Conservation (phyloP, 495 filamentous ascomycete genomes). For the Astrothelium macrocarpum region DNA sequence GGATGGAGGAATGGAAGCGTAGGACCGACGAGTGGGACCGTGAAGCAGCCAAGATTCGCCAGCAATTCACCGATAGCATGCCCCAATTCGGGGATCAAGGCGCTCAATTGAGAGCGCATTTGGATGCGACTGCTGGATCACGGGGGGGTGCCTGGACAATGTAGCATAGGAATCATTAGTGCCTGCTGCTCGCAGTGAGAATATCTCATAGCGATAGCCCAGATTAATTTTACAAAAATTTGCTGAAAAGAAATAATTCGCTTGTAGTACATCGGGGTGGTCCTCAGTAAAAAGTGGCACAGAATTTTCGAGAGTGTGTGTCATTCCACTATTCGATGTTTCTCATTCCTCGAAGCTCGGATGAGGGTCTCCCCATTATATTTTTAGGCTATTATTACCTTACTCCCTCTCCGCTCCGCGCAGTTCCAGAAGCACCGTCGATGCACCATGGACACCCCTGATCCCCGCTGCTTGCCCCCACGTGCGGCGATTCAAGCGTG, state of each 20-base stretch:
- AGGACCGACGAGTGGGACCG: conserved; percentile 60
- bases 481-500: not conserved
- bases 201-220: not conserved
- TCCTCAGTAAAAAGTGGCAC: no score
- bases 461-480: not conserved
- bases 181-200: not conserved
- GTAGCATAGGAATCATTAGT: not conserved
- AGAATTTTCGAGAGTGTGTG: no score
- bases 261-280: not conserved
- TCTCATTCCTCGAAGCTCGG: no score
- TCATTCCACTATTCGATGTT: no score
- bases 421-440: no score
- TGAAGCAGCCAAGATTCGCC: conserved; percentile 48
- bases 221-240: not conserved
- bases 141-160: not conserved
- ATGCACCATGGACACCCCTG: not conserved
- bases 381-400: no score
- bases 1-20: conserved; percentile 47
- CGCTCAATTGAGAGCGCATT: conserved; percentile 1
- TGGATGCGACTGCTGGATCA: not conserved
- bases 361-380: no score
- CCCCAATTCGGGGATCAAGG: conserved; percentile 5
- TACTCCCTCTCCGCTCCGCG: no score
- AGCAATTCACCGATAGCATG: conserved; percentile 43
- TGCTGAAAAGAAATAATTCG: not conserved